A percentile compares a stretch with the other conserved stretches of the same genome.
Evolutionary conservation across 2,329 filamentous ascomycete genomes (phyloP).

Genomic region (Tolypocladium capitatum): DNA sequence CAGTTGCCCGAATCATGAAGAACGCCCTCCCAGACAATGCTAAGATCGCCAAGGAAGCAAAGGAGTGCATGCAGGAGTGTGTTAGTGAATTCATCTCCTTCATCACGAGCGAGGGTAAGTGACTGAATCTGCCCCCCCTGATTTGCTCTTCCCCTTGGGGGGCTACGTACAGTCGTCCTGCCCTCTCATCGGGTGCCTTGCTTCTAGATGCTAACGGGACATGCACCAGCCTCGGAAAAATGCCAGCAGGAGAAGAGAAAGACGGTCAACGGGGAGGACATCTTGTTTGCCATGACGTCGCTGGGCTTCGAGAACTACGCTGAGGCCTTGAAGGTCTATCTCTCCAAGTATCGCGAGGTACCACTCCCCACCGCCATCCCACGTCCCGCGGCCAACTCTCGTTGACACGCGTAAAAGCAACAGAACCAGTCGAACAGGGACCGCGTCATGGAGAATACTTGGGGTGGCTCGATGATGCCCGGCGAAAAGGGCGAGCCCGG

Average conservation of each 20-base stretch:
- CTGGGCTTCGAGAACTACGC: slow-evolving; percentile 98
- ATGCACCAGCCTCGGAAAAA: slow-evolving; percentile 75
- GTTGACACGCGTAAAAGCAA: slow-evolving; percentile 17
- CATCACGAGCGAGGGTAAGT: slow-evolving; percentile 94
- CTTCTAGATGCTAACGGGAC: slow-evolving; percentile 8
- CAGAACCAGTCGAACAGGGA: slow-evolving; percentile 28
- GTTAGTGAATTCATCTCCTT: slow-evolving; percentile 99
- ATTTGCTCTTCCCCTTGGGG: slow-evolving; percentile 1
- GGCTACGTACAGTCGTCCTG: too few species aligned
- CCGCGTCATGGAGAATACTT: slow-evolving; percentile 22
- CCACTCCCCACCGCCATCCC: neutral
- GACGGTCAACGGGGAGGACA: slow-evolving; percentile 97
- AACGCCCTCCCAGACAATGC: slow-evolving; percentile 93
- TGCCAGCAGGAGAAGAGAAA: slow-evolving; percentile 99
- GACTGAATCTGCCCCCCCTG: neutral
- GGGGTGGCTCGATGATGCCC: slow-evolving; percentile 17
- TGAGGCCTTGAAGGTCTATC: slow-evolving; percentile 94
- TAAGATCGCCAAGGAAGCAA: slow-evolving; percentile 97
- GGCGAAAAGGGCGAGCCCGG: slow-evolving; percentile 19
- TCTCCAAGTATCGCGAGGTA: slow-evolving; percentile 95
- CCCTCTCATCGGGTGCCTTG: too few species aligned
- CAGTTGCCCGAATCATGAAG: slow-evolving; percentile 99
- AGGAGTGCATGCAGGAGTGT: slow-evolving; percentile 99
- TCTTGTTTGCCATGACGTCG: slow-evolving; percentile 97
- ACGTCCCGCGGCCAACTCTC: neutral